phyloP scores from a whole-genome alignment of 1,284 basidiomycete species.

The Cryptococcus sp. region DNA sequence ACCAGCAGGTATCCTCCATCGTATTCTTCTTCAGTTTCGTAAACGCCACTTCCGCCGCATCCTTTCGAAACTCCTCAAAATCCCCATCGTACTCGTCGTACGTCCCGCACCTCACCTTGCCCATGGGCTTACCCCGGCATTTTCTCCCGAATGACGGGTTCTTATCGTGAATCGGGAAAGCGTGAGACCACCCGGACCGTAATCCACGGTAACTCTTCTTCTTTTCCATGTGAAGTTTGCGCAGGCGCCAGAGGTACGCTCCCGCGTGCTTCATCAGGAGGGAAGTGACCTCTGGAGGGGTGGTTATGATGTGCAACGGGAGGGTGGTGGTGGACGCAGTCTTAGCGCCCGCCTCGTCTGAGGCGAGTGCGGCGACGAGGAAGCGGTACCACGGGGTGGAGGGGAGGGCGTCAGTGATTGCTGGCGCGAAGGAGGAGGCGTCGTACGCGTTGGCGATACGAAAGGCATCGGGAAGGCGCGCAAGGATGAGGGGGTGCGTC shows the following conservation, averaged over 20 bases:
- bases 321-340: neutral
- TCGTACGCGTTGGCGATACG: constrained; percentile 7
- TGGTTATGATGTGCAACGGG: neutral
- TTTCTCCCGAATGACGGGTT: neutral
- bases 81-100: neutral
- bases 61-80: neutral
- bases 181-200: neutral
- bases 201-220: neutral
- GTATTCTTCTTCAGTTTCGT: neutral
- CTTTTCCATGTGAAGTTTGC: neutral
- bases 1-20: neutral
- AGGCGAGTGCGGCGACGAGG: neutral
- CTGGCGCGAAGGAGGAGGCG: neutral
- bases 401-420: neutral
- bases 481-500: neutral
- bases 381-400: neutral
- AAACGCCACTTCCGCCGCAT: neutral
- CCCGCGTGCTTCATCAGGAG: neutral
- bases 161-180: neutral
- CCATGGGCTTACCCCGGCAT: neutral
- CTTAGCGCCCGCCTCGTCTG: neutral
- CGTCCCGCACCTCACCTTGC: neutral
- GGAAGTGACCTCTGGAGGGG: neutral
- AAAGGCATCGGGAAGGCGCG: neutral
- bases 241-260: neutral